Percentiles rank a stretch among this genome's conserved stretches.
Evolutionary conservation across 495 filamentous ascomycete genomes (phyloP).

Genomic region (Penicillium alfredii): DNA sequence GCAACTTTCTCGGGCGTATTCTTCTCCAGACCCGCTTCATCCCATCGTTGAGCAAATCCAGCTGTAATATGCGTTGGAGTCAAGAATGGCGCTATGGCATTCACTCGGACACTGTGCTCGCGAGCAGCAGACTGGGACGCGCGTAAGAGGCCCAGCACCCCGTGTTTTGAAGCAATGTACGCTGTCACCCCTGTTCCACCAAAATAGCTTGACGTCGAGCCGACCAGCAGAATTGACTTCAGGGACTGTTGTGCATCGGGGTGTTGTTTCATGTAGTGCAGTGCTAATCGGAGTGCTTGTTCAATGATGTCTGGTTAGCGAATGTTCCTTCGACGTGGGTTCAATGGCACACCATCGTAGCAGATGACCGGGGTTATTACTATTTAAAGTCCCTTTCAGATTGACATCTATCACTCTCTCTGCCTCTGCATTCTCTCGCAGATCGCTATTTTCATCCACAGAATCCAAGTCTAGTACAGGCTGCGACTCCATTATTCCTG

Average conservation of each 20-base stretch:
- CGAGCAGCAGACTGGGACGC: conserved; percentile 17
- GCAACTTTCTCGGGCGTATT: conserved; percentile 26
- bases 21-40: conserved; percentile 12
- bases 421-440: conserved; percentile 17
- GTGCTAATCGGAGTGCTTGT: conserved; percentile 16
- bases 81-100: conserved; percentile 27
- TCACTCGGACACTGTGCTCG: conserved; percentile 17
- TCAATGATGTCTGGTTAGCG: no score
- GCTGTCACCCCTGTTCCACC: conserved; percentile 25
- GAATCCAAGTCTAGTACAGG: conserved; percentile 12
- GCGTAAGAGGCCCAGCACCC: conserved; percentile 24
- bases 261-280: conserved; percentile 14
- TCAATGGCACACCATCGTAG: no score
- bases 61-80: conserved; percentile 25
- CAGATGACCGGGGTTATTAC: no score
- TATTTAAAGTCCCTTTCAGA: conserved; percentile 33
- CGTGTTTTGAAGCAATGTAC: conserved; percentile 32
- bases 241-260: not conserved
- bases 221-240: conserved; percentile 24
- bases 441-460: conserved; percentile 15
- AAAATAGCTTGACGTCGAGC: conserved; percentile 28
- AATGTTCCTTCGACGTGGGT: no score
- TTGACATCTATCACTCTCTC: conserved; percentile 29
- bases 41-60: conserved; percentile 18
- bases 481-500: conserved; percentile 51